Base-by-base conservation (phyloP, 352 stramenopile species). In the Globisporangium irregulare region DNA sequence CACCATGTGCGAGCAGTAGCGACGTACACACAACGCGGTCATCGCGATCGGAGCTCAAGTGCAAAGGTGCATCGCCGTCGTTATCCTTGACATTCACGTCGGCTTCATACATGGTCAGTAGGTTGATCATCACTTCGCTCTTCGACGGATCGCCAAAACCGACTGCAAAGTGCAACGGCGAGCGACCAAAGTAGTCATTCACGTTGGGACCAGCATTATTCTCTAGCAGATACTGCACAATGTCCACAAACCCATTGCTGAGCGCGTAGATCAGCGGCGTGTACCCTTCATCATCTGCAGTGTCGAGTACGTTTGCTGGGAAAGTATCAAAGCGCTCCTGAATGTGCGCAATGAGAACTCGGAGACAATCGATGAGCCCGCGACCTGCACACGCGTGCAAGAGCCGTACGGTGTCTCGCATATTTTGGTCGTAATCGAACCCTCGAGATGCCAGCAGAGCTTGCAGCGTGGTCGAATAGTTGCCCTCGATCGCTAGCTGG, bases 221-320 rank as follows among this genome's bases (percentile, higher is more conserved):
- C 67, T 87, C 76, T 1, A 94, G 69, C 22, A 97, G 71, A 38
- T 73, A 82, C 46, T 82, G 66, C 1, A 89, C 84, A 10, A 81
- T 67, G 29, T 86, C 73, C 0, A 79, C 46, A 59, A 81, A 77
- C 2, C 77, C 72, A 56, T 89, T 90, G 60, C 72, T 88, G 7
- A 92, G 80, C 0, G 81, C 88, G 62, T 94, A 93, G 20, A 95
- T 91, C 20, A 95, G 71, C 6, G 89, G 84, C 5, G 87, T 97
- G 29, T 92, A 90, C 0, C 88, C 87, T 43, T 94, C 88, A 9
- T 75, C 56, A 56, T 97, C 89, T 5, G 74, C 74, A 8, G 66
- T 36, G 68, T 96, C 78, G 6, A 94, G 36, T 9, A 70, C 66
- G 25, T 72, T 66, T 0, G 61, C 41, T 4, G 53, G 29, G n/a